Conservation (phyloP, 2,329 filamentous ascomycete species). For the Fusarium globosum region DNA sequence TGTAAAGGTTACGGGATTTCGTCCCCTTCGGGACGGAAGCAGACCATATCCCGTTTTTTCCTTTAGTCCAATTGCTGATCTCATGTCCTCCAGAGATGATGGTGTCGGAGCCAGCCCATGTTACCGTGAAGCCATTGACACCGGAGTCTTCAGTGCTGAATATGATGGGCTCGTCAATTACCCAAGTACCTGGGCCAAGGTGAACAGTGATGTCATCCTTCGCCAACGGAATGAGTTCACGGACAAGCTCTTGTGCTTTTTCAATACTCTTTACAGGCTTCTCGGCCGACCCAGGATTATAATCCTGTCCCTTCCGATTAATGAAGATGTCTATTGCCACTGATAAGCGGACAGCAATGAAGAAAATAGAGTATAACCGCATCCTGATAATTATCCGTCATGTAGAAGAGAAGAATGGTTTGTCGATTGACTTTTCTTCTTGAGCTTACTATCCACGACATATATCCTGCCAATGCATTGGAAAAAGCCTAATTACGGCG, state of each 20-base stretch:
- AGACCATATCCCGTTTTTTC: not conserved
- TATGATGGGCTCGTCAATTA: not conserved
- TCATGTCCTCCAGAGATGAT: not conserved
- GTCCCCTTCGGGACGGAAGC: not conserved
- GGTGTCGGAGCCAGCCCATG: not conserved
- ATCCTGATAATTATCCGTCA: too few species aligned
- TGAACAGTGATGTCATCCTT: not conserved
- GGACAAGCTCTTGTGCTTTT: conserved; percentile 6
- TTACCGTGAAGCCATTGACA: not conserved
- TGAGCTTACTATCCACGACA: too few species aligned
- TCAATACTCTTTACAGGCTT: not conserved
- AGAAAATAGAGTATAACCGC: too few species aligned
- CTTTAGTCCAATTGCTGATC: not conserved
- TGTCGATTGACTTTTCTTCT: too few species aligned
- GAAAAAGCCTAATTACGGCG: too few species aligned
- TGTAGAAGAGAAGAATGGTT: too few species aligned
- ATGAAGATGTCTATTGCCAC: not conserved
- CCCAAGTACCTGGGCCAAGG: conserved; percentile 1
- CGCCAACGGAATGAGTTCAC: not conserved
- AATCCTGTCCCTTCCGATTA: not conserved
- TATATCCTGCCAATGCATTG: too few species aligned
- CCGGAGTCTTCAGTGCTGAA: not conserved
- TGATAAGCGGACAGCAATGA: not conserved
- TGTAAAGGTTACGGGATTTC: not conserved
- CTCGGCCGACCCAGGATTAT: not conserved